These are phyloP conservation scores for Bremia lactucae DNA, from an alignment of 352 stramenopile species.

Conservation along the genomic window DNA sequence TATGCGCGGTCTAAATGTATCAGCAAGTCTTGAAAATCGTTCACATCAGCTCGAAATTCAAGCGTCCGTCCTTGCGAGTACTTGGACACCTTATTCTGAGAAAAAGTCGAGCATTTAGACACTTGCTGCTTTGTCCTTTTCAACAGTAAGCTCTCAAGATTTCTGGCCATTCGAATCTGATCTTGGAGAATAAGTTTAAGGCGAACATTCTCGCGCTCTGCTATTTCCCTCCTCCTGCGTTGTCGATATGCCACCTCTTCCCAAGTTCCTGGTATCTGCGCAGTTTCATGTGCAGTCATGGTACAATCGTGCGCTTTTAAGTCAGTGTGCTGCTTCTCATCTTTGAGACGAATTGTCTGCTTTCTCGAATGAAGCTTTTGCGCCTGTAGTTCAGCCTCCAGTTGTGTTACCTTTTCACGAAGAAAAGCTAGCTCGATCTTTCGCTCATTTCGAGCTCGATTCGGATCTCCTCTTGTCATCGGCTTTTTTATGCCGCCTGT, in stretches of 20 bases:
- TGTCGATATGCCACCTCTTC: constrained; percentile 30
- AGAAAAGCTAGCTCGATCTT: constrained; percentile 68
- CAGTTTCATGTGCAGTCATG: constrained; percentile 13
- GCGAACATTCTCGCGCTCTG: constrained; percentile 37
- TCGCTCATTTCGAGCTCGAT: constrained; percentile 22
- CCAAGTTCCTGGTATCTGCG: constrained; percentile 19
- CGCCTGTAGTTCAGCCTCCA: constrained; percentile 50
- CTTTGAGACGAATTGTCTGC: constrained; percentile 19
- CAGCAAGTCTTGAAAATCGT: constrained; percentile 25
- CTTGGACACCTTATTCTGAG: constrained; percentile 23
- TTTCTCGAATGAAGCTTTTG: constrained; percentile 21
- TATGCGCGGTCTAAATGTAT: constrained; percentile 25
- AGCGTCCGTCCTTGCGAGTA: constrained; percentile 25
- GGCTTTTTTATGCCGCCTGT: constrained; percentile 24
- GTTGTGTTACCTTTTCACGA: constrained; percentile 47
- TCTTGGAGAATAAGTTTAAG: constrained; percentile 42
- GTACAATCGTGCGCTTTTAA: background rate
- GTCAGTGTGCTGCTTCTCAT: constrained; percentile 2
- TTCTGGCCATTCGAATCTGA: constrained; percentile 24
- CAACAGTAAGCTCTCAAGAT: constrained; percentile 21
- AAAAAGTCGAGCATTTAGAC: constrained; percentile 21
- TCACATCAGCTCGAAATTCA: constrained; percentile 25
- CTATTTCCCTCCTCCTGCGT: constrained; percentile 26
- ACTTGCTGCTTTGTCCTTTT: constrained; percentile 27
- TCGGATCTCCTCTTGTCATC: constrained; percentile 27